A percentile compares a stretch with the other conserved stretches of the same genome.
Conservation (phyloP, 139 green algal species). For the Coccomyxa sp. region DNA sequence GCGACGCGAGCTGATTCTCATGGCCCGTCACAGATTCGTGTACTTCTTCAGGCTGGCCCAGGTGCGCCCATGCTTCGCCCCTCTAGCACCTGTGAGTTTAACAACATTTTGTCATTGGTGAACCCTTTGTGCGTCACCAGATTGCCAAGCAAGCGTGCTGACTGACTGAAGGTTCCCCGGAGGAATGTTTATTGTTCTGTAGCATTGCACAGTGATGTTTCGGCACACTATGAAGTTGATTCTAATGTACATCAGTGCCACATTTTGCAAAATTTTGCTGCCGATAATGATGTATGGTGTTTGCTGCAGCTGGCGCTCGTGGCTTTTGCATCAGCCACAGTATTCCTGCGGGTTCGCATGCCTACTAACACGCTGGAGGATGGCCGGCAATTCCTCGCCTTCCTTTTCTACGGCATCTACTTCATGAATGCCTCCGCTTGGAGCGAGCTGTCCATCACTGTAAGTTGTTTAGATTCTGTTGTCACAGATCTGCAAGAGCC, state of each 20-base stretch:
- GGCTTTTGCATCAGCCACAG: conserved; percentile 15
- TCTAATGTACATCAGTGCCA: no score
- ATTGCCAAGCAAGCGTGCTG: no score
- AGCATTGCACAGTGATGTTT: no score
- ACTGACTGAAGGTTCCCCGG: no score
- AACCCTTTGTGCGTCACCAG: no score
- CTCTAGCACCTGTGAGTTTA: no score
- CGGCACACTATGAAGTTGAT: no score
- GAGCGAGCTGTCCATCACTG: conserved; percentile 5
- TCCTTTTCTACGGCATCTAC: conserved; percentile 42
- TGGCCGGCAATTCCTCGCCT: conserved; percentile 23
- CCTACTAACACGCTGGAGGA: conserved; percentile 22
- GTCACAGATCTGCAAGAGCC: neutral
- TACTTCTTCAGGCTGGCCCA: conserved; percentile 24
- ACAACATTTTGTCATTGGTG: no score
- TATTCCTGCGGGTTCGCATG: conserved; percentile 39
- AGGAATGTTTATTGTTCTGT: no score
- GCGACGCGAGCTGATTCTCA: conserved; percentile 31
- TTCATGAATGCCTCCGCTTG: conserved; percentile 3
- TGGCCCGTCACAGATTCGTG: conserved; percentile 19
- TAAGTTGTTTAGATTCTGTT: neutral
- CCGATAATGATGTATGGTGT: no score
- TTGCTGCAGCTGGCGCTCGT: neutral
- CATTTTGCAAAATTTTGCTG: no score
- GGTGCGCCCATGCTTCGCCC: neutral